These are phyloP conservation scores for Nicotiana paniculata DNA, from an alignment of 257 asterid genomes.

Conservation along the genomic window DNA sequence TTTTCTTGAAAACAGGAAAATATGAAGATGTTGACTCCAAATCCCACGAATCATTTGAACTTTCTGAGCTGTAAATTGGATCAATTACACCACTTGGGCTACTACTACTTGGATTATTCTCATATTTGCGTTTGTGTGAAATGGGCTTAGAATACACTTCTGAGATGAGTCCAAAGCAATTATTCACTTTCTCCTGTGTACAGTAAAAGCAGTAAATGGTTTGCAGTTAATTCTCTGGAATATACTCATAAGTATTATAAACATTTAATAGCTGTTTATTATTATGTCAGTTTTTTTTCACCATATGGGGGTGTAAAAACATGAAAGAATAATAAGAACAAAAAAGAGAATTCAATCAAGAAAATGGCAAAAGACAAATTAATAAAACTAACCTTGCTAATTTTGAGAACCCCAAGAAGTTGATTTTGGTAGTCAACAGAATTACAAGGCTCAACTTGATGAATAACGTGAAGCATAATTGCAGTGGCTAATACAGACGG, in stretches of 20 bases:
- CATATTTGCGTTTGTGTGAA: conserved; percentile 39
- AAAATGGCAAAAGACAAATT: neutral
- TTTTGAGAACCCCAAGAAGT: conserved; percentile 60
- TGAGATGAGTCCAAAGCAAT: conserved; percentile 45
- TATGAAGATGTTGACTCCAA: conserved; percentile 16
- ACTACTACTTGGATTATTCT: conserved; percentile 23
- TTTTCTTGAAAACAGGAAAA: conserved; percentile 42
- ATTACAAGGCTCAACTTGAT: conserved; percentile 45
- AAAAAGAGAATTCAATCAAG: neutral
- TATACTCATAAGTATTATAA: neutral
- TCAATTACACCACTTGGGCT: conserved; percentile 39
- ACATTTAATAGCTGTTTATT: neutral
- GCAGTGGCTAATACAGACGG: conserved; percentile 87
- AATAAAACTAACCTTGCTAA: conserved; percentile 48
- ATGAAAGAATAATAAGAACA: neutral
- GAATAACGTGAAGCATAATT: conserved; percentile 77
- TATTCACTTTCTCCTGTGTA: conserved; percentile 62
- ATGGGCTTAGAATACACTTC: conserved; percentile 14
- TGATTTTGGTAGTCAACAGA: conserved; percentile 57
- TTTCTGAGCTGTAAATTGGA: conserved; percentile 27
- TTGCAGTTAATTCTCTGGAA: neutral
- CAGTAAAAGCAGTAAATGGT: neutral
- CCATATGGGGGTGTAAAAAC: neutral
- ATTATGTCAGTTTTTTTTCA: neutral
- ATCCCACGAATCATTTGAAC: conserved; percentile 42